Conservation (phyloP, 2,329 filamentous ascomycete genomes). For the Zopfia rhizophila region DNA sequence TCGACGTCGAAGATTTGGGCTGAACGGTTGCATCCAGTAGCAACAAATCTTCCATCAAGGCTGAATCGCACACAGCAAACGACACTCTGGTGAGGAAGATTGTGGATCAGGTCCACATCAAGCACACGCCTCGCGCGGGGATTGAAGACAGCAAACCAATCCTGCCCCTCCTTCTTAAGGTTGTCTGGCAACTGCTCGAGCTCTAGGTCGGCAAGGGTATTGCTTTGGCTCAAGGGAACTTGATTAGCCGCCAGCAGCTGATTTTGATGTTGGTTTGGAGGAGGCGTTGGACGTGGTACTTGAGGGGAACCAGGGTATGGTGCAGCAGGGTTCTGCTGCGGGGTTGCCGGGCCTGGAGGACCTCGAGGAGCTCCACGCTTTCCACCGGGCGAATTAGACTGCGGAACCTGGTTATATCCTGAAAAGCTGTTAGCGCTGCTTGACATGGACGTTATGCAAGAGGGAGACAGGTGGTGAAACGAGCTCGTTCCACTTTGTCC, state of each 20-base stretch:
- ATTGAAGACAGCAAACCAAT: conserved; percentile 99
- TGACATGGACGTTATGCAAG: too few relatives aligned
- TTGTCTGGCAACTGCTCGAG: conserved; percentile 84
- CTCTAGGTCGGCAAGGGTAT: conserved; percentile 85
- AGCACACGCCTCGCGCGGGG: conserved; percentile 87
- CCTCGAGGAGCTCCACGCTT: conserved; percentile 74
- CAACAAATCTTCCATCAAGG: conserved; percentile 92
- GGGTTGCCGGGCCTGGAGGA: conserved; percentile 79
- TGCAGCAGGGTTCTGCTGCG: conserved; percentile 88
- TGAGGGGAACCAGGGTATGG: conserved; percentile 92
- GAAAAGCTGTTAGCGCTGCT: conserved; percentile 17
- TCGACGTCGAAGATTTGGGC: conserved; percentile 98
- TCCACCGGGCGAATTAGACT: conserved; percentile 85
- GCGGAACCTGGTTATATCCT: conserved; percentile 87
- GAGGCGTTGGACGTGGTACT: conserved; percentile 79
- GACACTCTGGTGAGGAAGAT: conserved; percentile 91
- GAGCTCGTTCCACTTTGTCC: too few relatives aligned
- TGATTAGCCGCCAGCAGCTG: conserved; percentile 39
- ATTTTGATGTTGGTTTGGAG: conserved; percentile 56
- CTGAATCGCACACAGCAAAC: conserved; percentile 99
- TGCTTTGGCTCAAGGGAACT: conserved; percentile 65
- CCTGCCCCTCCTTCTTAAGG: conserved; percentile 86
- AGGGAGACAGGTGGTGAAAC: too few relatives aligned
- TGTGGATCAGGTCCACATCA: conserved; percentile 94
- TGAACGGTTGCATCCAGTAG: conserved; percentile 97